These are phyloP conservation scores for Filosporella fistucella DNA, from an alignment of 495 filamentous ascomycete genomes.

Conservation along the genomic window DNA sequence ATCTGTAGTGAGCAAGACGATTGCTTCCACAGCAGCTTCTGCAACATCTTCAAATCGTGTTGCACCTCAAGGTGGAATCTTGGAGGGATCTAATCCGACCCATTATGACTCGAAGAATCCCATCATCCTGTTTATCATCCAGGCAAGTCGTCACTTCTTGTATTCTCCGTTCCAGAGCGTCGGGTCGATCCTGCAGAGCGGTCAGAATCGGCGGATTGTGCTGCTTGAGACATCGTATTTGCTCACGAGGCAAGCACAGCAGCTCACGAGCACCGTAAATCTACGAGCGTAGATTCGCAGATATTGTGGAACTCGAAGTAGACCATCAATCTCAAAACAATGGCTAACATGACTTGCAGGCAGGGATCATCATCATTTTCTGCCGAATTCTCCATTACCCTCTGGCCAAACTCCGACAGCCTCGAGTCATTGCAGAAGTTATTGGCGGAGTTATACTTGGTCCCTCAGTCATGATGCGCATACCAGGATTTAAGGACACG, in stretches of 20 bases:
- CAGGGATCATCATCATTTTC: conserved; percentile 84
- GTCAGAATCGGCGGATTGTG: no score
- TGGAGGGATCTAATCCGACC: conserved; percentile 71
- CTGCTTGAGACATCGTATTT: no score
- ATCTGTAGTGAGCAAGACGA: conserved; percentile 7
- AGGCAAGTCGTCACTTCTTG: conserved; percentile 46
- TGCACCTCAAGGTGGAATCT: conserved; percentile 60
- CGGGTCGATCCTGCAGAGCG: no score
- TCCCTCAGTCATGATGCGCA: conserved; percentile 78
- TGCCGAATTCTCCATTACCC: conserved; percentile 82
- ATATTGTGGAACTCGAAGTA: neutral
- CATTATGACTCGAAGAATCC: conserved; percentile 73
- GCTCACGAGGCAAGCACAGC: no score
- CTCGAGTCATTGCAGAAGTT: conserved; percentile 93
- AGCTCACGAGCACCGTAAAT: no score
- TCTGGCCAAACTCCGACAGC: conserved; percentile 81
- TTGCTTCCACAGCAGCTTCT: conserved; percentile 7
- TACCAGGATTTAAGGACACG: conserved; percentile 71
- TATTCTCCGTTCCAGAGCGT: no score
- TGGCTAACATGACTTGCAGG: conserved; percentile 45
- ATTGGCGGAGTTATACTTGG: conserved; percentile 89
- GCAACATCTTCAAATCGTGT: conserved; percentile 26
- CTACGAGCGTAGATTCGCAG: no score
- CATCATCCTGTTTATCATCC: conserved; percentile 92
- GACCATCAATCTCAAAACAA: neutral